Base-by-base conservation (phyloP, 2,329 filamentous ascomycete genomes). In the Pseudogymnoascus sp. region DNA sequence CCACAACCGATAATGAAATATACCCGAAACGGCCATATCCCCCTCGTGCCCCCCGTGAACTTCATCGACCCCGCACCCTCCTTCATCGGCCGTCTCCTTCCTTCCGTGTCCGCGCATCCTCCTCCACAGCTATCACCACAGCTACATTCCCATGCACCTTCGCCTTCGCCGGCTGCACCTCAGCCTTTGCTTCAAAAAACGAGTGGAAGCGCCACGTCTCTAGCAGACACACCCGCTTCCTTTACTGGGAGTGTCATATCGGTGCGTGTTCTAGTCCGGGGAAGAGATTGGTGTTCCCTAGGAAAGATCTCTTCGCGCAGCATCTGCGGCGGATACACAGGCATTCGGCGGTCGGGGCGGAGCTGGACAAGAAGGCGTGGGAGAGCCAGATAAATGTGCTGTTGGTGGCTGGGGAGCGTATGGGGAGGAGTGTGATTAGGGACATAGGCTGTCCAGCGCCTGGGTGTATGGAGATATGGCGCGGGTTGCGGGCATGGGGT, bases 161-260 rank as follows among this genome's bases (percentile, higher is more conserved):
- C 73, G 79, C 84, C 31, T 87, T 85, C 62, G 95, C 92, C 64
- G 89, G 89, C 37, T 98, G 93, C 76, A 67, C 66, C 0, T 84
- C 86, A 2, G 86, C 81, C 0, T 96, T 96, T 71, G 82, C 83
- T 3, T 87, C 83, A 68, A 96, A 96, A 77, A 96, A 97, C 73
- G 92, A 97, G 74, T 97, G 93, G 93, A 97, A 97, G 75, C 86
- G 93, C 0, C 93, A 98, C 72, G 85, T 93, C 70, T 78, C 81
- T 31, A 89, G 89, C 0, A 90, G 96, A 72, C 93, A 98, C 72
- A 79, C 96, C 24, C 84, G 87, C 62, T 79, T 90, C 2, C 78
- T 83, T 46, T 89, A 87, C 75, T 97, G 88, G 85, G 80, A 88
- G 63, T 98, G 93, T 76, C 71, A 76, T 31, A 69, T 72, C 11